phyloP scores from a whole-genome alignment of 768 basidiomycete species.

The Cytidiella melzeri region DNA sequence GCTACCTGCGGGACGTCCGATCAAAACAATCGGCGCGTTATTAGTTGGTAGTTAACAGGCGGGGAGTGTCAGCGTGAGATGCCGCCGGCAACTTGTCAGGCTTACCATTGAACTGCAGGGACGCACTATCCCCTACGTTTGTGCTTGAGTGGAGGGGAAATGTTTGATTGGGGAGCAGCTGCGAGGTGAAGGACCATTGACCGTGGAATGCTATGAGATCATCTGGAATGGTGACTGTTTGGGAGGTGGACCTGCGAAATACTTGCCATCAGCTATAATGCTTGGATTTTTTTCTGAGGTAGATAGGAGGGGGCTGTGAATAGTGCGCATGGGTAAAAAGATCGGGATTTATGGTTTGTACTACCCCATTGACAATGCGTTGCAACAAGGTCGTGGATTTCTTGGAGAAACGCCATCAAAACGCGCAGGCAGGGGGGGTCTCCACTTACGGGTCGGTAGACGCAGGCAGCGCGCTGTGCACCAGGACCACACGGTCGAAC shows the following conservation, averaged over 20 bases:
- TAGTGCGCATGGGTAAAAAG: not conserved
- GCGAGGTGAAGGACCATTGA: constrained; percentile 38
- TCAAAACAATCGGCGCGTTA: not conserved
- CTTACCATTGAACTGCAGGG: constrained; percentile 42
- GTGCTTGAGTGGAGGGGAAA: constrained; percentile 26
- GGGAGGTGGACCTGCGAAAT: not conserved
- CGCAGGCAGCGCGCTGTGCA: constrained; percentile 29
- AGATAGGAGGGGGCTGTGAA: not conserved
- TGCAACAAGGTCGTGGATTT: no score
- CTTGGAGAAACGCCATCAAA: no score
- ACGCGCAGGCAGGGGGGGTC: no score
- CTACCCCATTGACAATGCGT: no score
- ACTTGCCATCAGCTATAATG: constrained; percentile 1
- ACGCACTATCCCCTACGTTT: constrained; percentile 40
- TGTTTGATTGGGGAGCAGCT: constrained; percentile 19
- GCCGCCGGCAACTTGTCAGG: not conserved
- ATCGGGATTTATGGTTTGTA: no score
- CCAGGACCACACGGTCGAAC: constrained; percentile 54
- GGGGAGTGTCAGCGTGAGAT: constrained; percentile 13
- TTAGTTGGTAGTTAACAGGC: not conserved
- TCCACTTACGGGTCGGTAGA: constrained; percentile 2
- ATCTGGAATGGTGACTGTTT: constrained; percentile 32
- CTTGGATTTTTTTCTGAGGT: not conserved
- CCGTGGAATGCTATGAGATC: constrained; percentile 46
- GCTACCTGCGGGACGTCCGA: constrained; percentile 38